phyloP scores from a whole-genome alignment of 139 green algal genomes.

The Edaphochlamys debaryana region DNA sequence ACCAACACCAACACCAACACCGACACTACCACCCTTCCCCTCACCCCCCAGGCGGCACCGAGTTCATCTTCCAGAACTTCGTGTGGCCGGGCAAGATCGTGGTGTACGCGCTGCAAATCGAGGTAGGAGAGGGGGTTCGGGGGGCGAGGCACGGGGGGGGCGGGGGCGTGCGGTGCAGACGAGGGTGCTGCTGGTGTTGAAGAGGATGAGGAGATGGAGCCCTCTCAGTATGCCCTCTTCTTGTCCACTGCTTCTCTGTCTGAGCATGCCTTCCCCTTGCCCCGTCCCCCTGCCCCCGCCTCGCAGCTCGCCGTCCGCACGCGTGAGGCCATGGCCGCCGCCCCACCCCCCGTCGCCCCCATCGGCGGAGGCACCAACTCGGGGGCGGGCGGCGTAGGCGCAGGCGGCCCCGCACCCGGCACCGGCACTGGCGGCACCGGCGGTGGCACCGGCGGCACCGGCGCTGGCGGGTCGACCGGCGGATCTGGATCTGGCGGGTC shows the following conservation, averaged over 20 bases:
- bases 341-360: no score
- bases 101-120: neutral
- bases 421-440: neutral
- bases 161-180: neutral
- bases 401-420: neutral
- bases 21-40: no score
- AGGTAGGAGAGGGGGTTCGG: neutral
- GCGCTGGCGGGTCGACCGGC: neutral
- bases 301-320: neutral
- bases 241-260: neutral
- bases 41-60: neutral
- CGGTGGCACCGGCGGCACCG: neutral
- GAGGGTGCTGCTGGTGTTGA: neutral
- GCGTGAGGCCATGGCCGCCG: neutral
- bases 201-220: no score
- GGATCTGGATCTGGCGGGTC: neutral
- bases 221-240: no score
- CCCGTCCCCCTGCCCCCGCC: no score
- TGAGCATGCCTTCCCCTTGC: neutral
- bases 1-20: no score
- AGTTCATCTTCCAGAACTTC: conserved; percentile 18
- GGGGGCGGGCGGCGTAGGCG: neutral
- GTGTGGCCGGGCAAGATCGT: conserved; percentile 29
- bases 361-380: neutral
- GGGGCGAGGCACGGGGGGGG: no score